A percentile compares a stretch with the other conserved stretches of the same genome.
These are phyloP conservation scores for Hypomontagnella submonticulosa DNA, from an alignment of 495 filamentous ascomycete species.

Conservation along the genomic window DNA sequence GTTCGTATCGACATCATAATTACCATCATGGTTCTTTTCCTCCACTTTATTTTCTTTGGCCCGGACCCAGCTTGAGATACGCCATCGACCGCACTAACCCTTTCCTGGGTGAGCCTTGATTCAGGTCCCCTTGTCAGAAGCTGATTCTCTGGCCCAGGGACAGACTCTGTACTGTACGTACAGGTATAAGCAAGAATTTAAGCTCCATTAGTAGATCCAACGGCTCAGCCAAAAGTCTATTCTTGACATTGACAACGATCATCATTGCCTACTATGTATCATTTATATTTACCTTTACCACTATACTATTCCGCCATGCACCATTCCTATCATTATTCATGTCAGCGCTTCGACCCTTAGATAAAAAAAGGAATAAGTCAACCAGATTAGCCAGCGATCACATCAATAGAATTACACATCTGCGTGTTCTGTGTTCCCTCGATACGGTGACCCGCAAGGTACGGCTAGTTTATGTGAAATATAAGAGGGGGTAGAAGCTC, in stretches of 20 bases:
- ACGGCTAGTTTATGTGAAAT: slow-evolving; percentile 2
- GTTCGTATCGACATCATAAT: slow-evolving; percentile 30
- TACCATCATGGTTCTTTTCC: slow-evolving; percentile 18
- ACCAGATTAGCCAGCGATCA: neutral
- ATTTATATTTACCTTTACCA: too few species aligned
- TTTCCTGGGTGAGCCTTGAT: slow-evolving; percentile 21
- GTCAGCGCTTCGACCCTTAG: neutral
- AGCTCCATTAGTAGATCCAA: slow-evolving; percentile 19
- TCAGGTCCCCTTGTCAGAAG: slow-evolving; percentile 29
- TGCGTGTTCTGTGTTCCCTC: slow-evolving; percentile 34
- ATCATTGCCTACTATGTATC: too few species aligned
- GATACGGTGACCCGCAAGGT: slow-evolving; percentile 36
- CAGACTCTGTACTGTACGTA: neutral
- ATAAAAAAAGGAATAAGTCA: neutral
- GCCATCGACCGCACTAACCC: slow-evolving; percentile 26
- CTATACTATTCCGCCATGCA: neutral
- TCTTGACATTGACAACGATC: neutral
- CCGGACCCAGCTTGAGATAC: slow-evolving; percentile 7
- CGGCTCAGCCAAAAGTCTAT: slow-evolving; percentile 13
- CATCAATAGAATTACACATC: neutral
- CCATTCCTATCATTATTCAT: neutral
- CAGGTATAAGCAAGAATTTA: slow-evolving; percentile 15
- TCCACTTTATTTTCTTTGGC: slow-evolving; percentile 34
- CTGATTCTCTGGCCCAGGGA: neutral
- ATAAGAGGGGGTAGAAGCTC: slow-evolving; percentile 18